phyloP scores from a whole-genome alignment of 129 eudicot genomes.

The Lactuca saligna region DNA sequence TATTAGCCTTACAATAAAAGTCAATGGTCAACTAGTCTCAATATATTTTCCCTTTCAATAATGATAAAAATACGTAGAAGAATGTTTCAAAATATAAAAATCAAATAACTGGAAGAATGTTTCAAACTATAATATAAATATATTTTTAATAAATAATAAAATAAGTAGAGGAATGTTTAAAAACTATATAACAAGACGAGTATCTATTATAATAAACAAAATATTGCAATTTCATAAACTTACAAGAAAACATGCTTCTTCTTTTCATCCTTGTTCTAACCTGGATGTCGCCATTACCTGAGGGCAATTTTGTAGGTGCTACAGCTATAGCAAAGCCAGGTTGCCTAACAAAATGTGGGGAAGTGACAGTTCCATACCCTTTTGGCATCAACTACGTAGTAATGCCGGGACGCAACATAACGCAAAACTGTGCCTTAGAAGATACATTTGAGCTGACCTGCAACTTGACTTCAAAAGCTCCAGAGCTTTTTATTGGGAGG shows the following conservation, averaged over 20 bases:
- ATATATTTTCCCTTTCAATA: too few relatives aligned
- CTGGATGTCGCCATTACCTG: background rate
- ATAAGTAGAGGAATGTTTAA: too few relatives aligned
- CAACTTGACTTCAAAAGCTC: constrained; percentile 34
- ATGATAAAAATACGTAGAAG: too few relatives aligned
- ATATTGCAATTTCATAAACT: background rate
- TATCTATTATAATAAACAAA: too few relatives aligned
- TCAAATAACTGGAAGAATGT: too few relatives aligned
- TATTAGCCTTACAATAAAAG: background rate
- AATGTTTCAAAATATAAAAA: too few relatives aligned
- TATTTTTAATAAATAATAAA: too few relatives aligned
- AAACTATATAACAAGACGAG: too few relatives aligned
- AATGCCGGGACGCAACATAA: background rate
- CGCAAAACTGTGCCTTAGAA: constrained; percentile 22
- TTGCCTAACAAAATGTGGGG: constrained; percentile 2
- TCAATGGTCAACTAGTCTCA: background rate
- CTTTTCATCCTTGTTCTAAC: background rate
- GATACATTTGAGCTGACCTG: background rate
- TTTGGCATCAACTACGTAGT: constrained; percentile 27
- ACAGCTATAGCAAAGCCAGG: background rate
- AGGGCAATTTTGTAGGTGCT: background rate
- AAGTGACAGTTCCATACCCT: constrained; percentile 36
- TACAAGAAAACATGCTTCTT: constrained; percentile 1
- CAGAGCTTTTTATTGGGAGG: constrained; percentile 8
- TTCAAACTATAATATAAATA: background rate